Conservation (phyloP, 2,329 filamentous ascomycete species). For the Escovopsis weberi region DNA sequence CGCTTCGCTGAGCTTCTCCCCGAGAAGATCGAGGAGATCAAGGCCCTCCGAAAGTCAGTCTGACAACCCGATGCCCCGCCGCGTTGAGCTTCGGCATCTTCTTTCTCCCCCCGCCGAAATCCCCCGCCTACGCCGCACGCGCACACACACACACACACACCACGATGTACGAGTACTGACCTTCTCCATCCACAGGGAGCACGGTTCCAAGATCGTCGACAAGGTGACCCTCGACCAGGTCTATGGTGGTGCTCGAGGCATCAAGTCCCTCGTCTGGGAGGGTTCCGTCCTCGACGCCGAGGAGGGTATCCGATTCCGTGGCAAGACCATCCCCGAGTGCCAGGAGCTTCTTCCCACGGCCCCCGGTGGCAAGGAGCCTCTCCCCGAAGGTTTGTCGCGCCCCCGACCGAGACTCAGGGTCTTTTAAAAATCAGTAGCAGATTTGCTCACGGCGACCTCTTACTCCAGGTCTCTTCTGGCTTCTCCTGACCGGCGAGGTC, state of each 20-base stretch:
- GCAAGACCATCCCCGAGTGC: conserved; percentile 98
- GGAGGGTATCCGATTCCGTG: conserved; percentile 98
- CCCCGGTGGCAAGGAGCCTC: conserved; percentile 88
- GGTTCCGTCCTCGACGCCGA: conserved; percentile 94
- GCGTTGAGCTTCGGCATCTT: conserved; percentile 8
- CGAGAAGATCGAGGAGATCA: conserved; percentile 97
- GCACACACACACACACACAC: neutral
- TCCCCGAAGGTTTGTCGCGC: conserved; percentile 61
- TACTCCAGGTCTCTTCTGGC: conserved; percentile 82
- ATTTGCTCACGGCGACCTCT: neutral
- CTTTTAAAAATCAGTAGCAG: neutral
- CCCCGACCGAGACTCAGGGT: neutral
- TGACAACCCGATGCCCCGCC: neutral
- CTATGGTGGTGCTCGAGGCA: conserved; percentile 96
- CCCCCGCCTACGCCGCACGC: too few species aligned
- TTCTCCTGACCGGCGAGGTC: conserved; percentile 94
- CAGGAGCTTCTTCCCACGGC: conserved; percentile 96
- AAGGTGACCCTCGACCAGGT: conserved; percentile 99
- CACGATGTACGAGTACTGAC: conserved; percentile 6
- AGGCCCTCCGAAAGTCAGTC: conserved; percentile 85
- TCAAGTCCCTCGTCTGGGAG: conserved; percentile 98
- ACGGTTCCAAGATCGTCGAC: conserved; percentile 88
- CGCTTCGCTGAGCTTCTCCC: conserved; percentile 93
- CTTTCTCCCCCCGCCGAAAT: too few species aligned
- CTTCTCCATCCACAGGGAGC: conserved; percentile 46